A percentile compares a stretch with the other conserved stretches of the same genome.
phyloP scores from a whole-genome alignment of 2,329 filamentous ascomycete species.

The Cordyceps cicadae region DNA sequence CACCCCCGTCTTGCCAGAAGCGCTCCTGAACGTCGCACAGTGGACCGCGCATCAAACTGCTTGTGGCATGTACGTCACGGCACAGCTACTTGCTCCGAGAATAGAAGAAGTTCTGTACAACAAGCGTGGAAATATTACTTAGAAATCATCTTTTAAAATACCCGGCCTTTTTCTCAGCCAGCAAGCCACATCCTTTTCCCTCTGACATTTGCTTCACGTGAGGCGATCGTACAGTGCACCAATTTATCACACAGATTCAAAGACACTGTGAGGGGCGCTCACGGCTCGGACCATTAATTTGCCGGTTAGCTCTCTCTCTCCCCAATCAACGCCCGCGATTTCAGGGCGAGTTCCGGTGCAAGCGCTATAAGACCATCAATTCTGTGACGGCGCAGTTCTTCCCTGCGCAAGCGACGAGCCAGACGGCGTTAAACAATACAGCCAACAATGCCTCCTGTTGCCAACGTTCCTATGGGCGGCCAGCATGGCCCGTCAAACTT shows the following conservation, averaged over 20 bases:
- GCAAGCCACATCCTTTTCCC: slow-evolving; percentile 20
- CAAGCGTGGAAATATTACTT: background rate
- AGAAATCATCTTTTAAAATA: background rate
- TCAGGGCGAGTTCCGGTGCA: background rate
- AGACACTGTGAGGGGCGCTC: slow-evolving; percentile 21
- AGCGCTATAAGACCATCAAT: background rate
- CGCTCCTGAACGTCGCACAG: slow-evolving; percentile 9
- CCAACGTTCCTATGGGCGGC: slow-evolving; percentile 29
- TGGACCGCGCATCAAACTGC: background rate
- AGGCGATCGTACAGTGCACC: slow-evolving; percentile 22
- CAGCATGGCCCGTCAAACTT: slow-evolving; percentile 42
- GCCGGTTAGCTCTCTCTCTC: slow-evolving; percentile 16
- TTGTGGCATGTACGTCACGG: background rate
- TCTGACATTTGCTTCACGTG: slow-evolving; percentile 26
- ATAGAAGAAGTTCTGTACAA: background rate
- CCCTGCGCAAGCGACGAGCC: background rate
- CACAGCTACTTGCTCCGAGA: slow-evolving; percentile 1
- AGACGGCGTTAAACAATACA: background rate
- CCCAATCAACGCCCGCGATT: slow-evolving; percentile 5
- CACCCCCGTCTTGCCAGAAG: slow-evolving; percentile 4
- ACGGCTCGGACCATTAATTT: slow-evolving; percentile 21
- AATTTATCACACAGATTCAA: background rate
- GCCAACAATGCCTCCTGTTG: slow-evolving; percentile 33
- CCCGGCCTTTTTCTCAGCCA: background rate
- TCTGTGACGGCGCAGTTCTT: background rate